phyloP scores from a whole-genome alignment of 1,284 basidiomycete genomes.

The Laetiporus sulphureus region DNA sequence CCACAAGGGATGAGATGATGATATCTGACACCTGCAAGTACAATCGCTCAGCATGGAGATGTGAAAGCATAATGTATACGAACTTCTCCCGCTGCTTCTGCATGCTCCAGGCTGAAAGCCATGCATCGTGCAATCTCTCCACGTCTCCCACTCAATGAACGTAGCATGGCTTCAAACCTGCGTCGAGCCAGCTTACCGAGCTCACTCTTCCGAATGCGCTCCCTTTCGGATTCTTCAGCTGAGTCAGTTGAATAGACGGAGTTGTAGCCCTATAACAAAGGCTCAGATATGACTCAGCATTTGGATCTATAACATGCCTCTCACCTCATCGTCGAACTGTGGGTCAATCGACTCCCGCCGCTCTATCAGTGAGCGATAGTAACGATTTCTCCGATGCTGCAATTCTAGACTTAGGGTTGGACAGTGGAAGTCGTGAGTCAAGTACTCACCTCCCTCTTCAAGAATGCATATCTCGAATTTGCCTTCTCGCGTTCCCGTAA shows the following conservation, averaged over 20 bases:
- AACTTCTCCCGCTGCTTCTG: conserved; percentile 89
- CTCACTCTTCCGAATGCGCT: conserved; percentile 63
- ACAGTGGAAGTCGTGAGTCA: conserved; percentile 41
- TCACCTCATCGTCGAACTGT: conserved; percentile 83
- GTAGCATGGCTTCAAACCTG: conserved; percentile 86
- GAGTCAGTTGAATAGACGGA: conserved; percentile 94
- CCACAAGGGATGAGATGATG: conserved; percentile 76
- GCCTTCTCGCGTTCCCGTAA: conserved; percentile 71
- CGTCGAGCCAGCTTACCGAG: conserved; percentile 75
- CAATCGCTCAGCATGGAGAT: conserved; percentile 4
- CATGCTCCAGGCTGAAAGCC: conserved; percentile 93
- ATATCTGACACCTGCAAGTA: conserved; percentile 71
- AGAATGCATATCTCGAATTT: conserved; percentile 81
- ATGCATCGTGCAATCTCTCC: conserved; percentile 92
- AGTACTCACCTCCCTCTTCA: conserved; percentile 59
- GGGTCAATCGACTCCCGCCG: conserved; percentile 51
- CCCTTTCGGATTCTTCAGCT: conserved; percentile 88
- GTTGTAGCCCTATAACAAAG: conserved; percentile 66
- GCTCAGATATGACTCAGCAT: too few relatives aligned
- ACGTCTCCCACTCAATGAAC: conserved; percentile 78
- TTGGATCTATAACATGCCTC: too few relatives aligned
- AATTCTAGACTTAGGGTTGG: conserved; percentile 21
- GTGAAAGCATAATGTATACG: conserved; percentile 11
- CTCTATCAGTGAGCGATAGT: conserved; percentile 73
- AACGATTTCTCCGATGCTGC: conserved; percentile 77